Percentiles rank a stretch among this genome's conserved stretches.
phyloP scores from a whole-genome alignment of 768 basidiomycete genomes.

The Steccherinum ochraceum region DNA sequence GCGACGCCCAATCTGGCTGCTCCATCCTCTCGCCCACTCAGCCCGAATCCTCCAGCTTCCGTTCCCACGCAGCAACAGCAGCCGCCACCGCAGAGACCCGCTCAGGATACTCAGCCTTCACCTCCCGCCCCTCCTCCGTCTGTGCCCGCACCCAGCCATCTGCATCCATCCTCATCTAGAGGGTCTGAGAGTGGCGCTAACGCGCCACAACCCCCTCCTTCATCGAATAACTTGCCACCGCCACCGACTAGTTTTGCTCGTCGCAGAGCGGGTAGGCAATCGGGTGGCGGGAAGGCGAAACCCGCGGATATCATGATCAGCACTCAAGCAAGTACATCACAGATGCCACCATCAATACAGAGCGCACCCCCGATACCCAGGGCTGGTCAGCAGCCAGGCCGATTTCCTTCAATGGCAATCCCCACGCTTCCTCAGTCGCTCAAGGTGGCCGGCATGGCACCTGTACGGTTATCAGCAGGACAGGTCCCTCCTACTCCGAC shows the following conservation, averaged over 20 bases:
- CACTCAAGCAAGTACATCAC: slow-evolving; percentile 46
- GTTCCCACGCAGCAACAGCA: slow-evolving; percentile 25
- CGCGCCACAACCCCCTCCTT: slow-evolving; percentile 12
- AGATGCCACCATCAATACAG: slow-evolving; percentile 59
- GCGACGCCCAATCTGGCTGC: slow-evolving; percentile 24
- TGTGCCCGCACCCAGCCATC: slow-evolving; percentile 12
- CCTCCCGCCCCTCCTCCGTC: slow-evolving; percentile 14
- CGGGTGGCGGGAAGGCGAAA: slow-evolving; percentile 53
- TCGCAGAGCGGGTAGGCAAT: slow-evolving; percentile 61
- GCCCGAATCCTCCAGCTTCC: slow-evolving; percentile 17
- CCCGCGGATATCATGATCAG: slow-evolving; percentile 78
- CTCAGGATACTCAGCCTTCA: slow-evolving; percentile 13
- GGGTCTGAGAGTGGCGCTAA: not conserved
- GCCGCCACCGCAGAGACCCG: slow-evolving; percentile 16
- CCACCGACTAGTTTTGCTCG: slow-evolving; percentile 75
- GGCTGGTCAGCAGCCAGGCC: slow-evolving; percentile 30
- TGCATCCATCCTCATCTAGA: slow-evolving; percentile 23
- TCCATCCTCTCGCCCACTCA: slow-evolving; percentile 25
- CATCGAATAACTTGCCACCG: slow-evolving; percentile 47
- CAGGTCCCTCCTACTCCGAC: slow-evolving; percentile 73
- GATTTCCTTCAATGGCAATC: slow-evolving; percentile 52
- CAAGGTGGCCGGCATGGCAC: slow-evolving; percentile 34
- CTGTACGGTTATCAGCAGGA: slow-evolving; percentile 44
- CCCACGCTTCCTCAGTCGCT: slow-evolving; percentile 54
- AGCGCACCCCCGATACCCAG: slow-evolving; percentile 68